Base-by-base conservation (phyloP, 1,284 basidiomycete species). In the Lignosus rhinocerotis region DNA sequence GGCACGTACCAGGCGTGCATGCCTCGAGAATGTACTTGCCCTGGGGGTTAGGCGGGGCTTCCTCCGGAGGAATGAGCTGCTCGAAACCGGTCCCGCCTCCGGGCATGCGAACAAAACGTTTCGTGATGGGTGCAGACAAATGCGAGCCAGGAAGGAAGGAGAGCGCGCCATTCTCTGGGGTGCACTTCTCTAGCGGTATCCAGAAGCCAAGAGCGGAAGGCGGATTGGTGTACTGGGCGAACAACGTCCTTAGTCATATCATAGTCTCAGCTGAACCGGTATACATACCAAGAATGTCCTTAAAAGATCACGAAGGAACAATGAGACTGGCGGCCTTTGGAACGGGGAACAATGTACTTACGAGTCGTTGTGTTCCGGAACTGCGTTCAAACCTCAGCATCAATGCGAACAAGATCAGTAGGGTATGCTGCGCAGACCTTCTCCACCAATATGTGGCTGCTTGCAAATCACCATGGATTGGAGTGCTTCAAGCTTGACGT, bases 381-480 rank as follows among this genome's bases (percentile, higher is more conserved):
- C 90, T 87, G 42, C 30, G 53, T 31, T 30, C 55, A 54, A 36
- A 30, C 41, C 45, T 21, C 54, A 43, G 41, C 30, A 44, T 44
- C 2, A 55, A 33, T 10, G 6, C n/a, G 25, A 44, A 6, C 5
- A 38, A 0, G 12, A 16, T n/a, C 8, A 47, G 48, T 9, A 12
- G 12, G 55, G 31, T 36, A 58, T 56, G 46, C 21, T 36, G 11
- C 32, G 16, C 51, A 34, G 31, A 93, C 93, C 93, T 80, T 91
- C 86, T 1, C 93, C 94, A 2, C 95, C 95, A 32, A 96, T 94
- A 55, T 87, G 79, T 2, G 90, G 86, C 70, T 95, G 93, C 72
- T 96, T 96, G 68, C 87, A 92, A 56, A 96, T 96, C 21, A 98
- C 81, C 96, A 98, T 98, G 16, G 90, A 93, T 73, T 99, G 96